Evolutionary conservation across 768 basidiomycete genomes (phyloP).

Genomic region (Leccinum variicolor): DNA sequence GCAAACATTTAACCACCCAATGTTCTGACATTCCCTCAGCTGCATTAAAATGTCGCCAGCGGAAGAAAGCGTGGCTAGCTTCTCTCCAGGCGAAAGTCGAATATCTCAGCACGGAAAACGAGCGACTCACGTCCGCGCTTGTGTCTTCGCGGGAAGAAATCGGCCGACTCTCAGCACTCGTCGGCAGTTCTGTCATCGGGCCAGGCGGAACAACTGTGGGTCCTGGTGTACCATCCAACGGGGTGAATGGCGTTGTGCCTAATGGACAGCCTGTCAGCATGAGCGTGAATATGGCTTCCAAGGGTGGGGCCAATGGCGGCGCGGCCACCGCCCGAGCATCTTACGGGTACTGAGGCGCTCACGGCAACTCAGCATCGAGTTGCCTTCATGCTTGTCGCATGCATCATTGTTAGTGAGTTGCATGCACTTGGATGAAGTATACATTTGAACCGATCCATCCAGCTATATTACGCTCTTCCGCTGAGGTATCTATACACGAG

Average conservation of each 20-base stretch:
- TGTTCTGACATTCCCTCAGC: slow-evolving; percentile 45
- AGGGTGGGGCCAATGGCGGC: slow-evolving; percentile 32
- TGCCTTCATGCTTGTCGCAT: slow-evolving; percentile 3
- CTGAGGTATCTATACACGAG: slow-evolving; percentile 20
- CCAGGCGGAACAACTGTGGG: slow-evolving; percentile 30
- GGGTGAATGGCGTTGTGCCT: slow-evolving; percentile 22
- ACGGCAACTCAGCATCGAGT: slow-evolving; percentile 1
- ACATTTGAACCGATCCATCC: background rate
- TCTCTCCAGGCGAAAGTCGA: slow-evolving; percentile 94
- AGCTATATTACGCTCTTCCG: slow-evolving; percentile 14
- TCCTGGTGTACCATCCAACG: slow-evolving; percentile 27
- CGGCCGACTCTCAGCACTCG: slow-evolving; percentile 70
- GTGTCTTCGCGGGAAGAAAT: slow-evolving; percentile 91
- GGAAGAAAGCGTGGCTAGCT: slow-evolving; percentile 97
- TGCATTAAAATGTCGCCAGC: slow-evolving; percentile 97
- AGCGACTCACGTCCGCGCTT: slow-evolving; percentile 83
- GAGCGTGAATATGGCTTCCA: slow-evolving; percentile 39
- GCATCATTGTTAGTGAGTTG: slow-evolving; percentile 16
- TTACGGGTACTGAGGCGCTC: slow-evolving; percentile 36
- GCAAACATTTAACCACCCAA: background rate
- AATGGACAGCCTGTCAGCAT: slow-evolving; percentile 41
- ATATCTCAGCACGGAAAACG: slow-evolving; percentile 89
- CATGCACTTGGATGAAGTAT: background rate
- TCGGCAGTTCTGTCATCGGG: slow-evolving; percentile 61
- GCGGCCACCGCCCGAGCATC: slow-evolving; percentile 33